phyloP scores from a whole-genome alignment of 2,329 filamentous ascomycete genomes.

The Hypoxylon sp. region DNA sequence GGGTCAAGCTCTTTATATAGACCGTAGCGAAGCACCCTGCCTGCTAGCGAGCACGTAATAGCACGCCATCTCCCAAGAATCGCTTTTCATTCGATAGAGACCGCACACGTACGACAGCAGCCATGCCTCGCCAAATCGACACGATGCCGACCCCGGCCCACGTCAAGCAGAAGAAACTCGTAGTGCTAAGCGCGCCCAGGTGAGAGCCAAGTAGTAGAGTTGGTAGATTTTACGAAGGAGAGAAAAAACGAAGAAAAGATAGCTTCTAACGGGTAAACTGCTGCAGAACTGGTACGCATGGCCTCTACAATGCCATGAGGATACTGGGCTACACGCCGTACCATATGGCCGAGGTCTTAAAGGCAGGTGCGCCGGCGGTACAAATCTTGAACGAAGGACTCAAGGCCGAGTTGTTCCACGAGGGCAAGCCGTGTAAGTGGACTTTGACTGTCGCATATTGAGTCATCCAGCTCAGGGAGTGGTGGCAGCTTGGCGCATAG shows the following conservation, averaged over 20 bases:
- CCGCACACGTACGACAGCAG: constrained; percentile 2
- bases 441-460: not conserved
- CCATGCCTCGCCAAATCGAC: constrained; percentile 49
- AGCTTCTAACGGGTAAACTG: constrained; percentile 10
- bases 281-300: constrained; percentile 48
- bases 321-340: constrained; percentile 49
- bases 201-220: too few species aligned
- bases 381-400: constrained; percentile 45
- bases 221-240: too few species aligned
- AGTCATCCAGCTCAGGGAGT: too few species aligned
- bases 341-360: constrained; percentile 47
- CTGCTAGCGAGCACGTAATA: constrained; percentile 28
- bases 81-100: constrained; percentile 20
- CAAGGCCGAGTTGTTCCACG: constrained; percentile 39
- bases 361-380: constrained; percentile 34
- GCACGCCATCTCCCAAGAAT: constrained; percentile 20
- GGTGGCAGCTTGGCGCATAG: not conserved
- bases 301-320: constrained; percentile 47
- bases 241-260: too few species aligned
- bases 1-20: constrained; percentile 23
- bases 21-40: not conserved
- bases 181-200: constrained; percentile 51
- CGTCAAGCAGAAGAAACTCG: constrained; percentile 46
- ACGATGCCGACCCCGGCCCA: constrained; percentile 44
- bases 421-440: constrained; percentile 43